Conservation (phyloP, 179 eudicot genomes). For the Gypsophila paniculata region DNA sequence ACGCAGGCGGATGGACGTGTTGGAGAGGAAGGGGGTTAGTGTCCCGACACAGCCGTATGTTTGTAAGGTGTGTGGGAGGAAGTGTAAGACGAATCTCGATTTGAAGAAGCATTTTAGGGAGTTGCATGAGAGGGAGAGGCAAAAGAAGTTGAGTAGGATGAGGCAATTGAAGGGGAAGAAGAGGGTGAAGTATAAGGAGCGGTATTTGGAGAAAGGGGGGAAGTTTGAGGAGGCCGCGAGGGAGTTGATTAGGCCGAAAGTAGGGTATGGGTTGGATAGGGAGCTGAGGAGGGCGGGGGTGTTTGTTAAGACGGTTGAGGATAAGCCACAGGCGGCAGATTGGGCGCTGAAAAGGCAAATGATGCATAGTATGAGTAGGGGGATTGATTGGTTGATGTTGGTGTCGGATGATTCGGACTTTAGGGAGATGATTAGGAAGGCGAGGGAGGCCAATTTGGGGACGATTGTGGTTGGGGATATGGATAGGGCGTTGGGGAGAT, state of each 20-base stretch:
- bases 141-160: constrained; percentile 78
- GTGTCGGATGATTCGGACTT: constrained; percentile 98
- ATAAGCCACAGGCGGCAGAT: constrained; percentile 97
- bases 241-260: constrained; percentile 55
- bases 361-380: constrained; percentile 70
- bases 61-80: constrained; percentile 83
- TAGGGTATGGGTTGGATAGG: constrained; percentile 68
- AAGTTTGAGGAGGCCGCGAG: constrained; percentile 83
- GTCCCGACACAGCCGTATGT: constrained; percentile 43
- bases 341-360: constrained; percentile 89
- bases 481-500: constrained; percentile 71
- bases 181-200: constrained; percentile 69
- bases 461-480: constrained; percentile 85
- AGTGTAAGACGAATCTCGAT: constrained; percentile 64
- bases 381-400: constrained; percentile 78
- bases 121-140: constrained; percentile 78
- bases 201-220: constrained; percentile 54
- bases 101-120: constrained; percentile 77
- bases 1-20: constrained; percentile 45
- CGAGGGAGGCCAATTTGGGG: constrained; percentile 76
- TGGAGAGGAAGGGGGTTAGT: constrained; percentile 56
- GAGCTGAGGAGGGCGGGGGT: constrained; percentile 91
- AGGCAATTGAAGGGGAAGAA: constrained; percentile 82
- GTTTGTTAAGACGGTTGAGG: constrained; percentile 83
- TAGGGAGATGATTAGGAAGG: constrained; percentile 76